Evolutionary conservation across 768 basidiomycete genomes (phyloP), one percentile per base, ranked within the genome.

Genomic region (Xerocomellus chrysenteron): DNA sequence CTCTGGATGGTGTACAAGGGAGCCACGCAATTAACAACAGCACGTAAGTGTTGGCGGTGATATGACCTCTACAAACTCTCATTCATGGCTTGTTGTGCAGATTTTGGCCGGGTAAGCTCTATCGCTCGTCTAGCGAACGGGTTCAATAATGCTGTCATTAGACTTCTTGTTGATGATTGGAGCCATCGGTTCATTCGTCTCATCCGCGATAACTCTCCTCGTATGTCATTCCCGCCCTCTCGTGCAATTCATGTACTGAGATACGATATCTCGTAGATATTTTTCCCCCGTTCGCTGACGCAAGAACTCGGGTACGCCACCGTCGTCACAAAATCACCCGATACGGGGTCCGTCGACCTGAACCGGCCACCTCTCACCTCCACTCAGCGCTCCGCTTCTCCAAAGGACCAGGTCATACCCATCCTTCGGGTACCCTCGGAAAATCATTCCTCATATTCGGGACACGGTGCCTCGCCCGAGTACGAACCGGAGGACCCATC

Each of bases 131-230:
- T 36, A n/a, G 11, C 47, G 19, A 24, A 48, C 21, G 11, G 35
- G 48, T 47, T 42, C 26, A 7, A 45, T 54, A 21, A 54, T 40
- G 9, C 43, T 44, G 5, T 21, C 12, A 14, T 36, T 48, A 82
- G 91, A 93, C 69, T 81, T 90, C 55, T 75, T 92, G 11, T 71
- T 86, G 45, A 85, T 90, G 82, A 62, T 86, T 51, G 85, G 83
- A 21, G 89, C 80, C 17, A 79, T 92, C 32, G 90, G 90, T 14
- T 86, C 86, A 62, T 84, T 92, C 64, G 78, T 90, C 21, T 92
- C 90, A 4, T 90, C 90, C 26, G 83, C 84, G 17, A 88, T 92
- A 24, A 93, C 91, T 4, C 77, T 93, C 33, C 77, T 92, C 33
- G 90, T 90, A 65, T 65, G 84, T 71, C 47, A 16, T 47, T 19